Evolutionary conservation across 2,329 filamentous ascomycete genomes (phyloP).

Genomic region (Aureobasidium mangrovei): DNA sequence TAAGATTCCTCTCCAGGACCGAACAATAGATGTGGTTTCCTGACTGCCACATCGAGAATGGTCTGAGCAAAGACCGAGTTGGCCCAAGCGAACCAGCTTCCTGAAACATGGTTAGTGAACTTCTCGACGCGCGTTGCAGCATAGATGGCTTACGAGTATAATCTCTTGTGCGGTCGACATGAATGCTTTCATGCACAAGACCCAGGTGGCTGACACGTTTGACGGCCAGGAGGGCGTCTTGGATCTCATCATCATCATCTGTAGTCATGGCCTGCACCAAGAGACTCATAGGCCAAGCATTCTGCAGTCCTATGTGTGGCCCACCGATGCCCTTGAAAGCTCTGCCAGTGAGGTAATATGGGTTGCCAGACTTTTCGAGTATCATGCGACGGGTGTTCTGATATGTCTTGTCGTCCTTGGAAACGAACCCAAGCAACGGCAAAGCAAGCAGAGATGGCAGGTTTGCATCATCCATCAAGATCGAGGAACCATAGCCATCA

Average conservation of each 20-base stretch:
- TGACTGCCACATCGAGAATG: slow-evolving; percentile 76
- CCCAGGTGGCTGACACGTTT: slow-evolving; percentile 67
- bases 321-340: slow-evolving; percentile 85
- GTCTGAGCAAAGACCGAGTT: slow-evolving; percentile 94
- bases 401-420: slow-evolving; percentile 59
- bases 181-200: slow-evolving; percentile 83
- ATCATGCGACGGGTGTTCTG: slow-evolving; percentile 82
- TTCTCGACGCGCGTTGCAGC: slow-evolving; percentile 1
- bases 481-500: slow-evolving; percentile 72
- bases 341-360: slow-evolving; percentile 72
- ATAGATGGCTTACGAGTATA: slow-evolving; percentile 59
- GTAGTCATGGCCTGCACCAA: slow-evolving; percentile 86
- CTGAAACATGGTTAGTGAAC: slow-evolving; percentile 26
- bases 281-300: slow-evolving; percentile 96
- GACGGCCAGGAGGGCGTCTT: slow-evolving; percentile 61
- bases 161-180: slow-evolving; percentile 59
- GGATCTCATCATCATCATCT: slow-evolving; percentile 74
- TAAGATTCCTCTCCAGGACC: slow-evolving; percentile 54
- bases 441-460: slow-evolving; percentile 72
- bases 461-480: slow-evolving; percentile 87
- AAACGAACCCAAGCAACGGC: slow-evolving; percentile 68
- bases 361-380: slow-evolving; percentile 66
- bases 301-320: slow-evolving; percentile 68
- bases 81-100: slow-evolving; percentile 95
- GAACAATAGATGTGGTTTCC: slow-evolving; percentile 85